These are phyloP conservation scores for Aphelidium insulamus DNA, from an alignment of 371 early-diverging fungal species.

Conservation along the genomic window DNA sequence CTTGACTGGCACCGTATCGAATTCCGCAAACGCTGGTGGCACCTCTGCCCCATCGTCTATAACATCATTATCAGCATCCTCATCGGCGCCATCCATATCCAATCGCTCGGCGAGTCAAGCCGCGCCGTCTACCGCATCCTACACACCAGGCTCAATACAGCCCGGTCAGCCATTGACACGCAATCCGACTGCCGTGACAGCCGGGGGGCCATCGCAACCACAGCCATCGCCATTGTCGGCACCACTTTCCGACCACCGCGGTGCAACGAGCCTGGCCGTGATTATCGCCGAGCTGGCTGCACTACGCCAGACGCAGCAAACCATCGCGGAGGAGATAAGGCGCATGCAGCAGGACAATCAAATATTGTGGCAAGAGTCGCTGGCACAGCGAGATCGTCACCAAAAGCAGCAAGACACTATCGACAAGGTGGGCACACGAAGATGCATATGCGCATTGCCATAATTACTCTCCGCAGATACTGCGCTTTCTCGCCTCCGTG, in stretches of 20 bases:
- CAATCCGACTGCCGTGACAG: constrained; percentile 8
- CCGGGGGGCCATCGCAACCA: neutral
- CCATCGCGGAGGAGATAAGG: constrained; percentile 62
- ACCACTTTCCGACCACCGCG: neutral
- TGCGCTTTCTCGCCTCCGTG: constrained; percentile 52
- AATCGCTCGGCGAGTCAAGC: too few species aligned
- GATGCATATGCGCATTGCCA: neutral
- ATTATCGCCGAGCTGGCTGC: constrained; percentile 47
- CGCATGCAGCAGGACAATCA: constrained; percentile 69
- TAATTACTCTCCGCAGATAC: constrained; percentile 11
- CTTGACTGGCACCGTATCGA: too few species aligned
- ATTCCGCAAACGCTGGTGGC: too few species aligned
- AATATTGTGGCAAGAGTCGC: constrained; percentile 65
- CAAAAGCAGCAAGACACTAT: constrained; percentile 73
- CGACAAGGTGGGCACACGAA: too few species aligned
- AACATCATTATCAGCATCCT: too few species aligned
- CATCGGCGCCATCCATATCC: too few species aligned
- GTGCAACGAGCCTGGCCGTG: constrained; percentile 8
- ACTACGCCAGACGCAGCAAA: constrained; percentile 68
- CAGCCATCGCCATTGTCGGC: neutral
- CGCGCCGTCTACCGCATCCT: too few species aligned
- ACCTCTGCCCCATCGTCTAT: too few species aligned
- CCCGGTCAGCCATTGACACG: too few species aligned
- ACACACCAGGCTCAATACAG: too few species aligned
- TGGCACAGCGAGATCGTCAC: constrained; percentile 45